Evolutionary conservation across 805 yeast species (phyloP), one percentile per base, ranked within the genome.

Genomic region (Myxozyma udenii): DNA sequence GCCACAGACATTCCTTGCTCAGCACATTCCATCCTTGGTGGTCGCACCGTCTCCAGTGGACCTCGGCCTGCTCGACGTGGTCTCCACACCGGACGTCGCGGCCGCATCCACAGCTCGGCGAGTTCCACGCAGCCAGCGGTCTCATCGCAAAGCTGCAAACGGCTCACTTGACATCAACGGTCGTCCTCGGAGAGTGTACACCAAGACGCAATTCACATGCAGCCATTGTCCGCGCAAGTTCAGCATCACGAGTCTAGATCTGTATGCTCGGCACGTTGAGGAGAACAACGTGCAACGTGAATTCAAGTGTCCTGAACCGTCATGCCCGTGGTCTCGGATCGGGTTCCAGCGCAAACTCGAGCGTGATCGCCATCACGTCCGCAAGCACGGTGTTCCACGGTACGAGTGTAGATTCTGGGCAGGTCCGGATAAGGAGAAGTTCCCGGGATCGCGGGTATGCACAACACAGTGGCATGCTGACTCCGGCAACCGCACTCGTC

Each of bases 381-480:
- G 65, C 37, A 62, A 62, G 44, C 66, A 63, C 44, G 66, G 65
- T 5, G 55, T 53, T 19, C 66, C 65, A n/a, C 36, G 50, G 44
- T 62, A 61, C 43, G 64, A 63, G 41, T 63, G 66, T 46, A 54
- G 66, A 18, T 63, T 57, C 53, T 63, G 66, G 66, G 53, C 61
- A 19, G 55, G 51, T 3, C 55, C 48, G 14, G 60, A 56, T 23
- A 47, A 46, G 21, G 66, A 63, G 33, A 61, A 61, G 47, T 61
- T 54, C 43, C 51, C 58, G 5, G 66, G 65, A 5, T 44, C 61
- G 33, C 48, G 58, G 5, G 55, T 54, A 3, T 63, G 66, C 48
- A 58, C 62, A 7, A 63, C 65, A 4, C 56, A 57, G 36, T 63
- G 66, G 66, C 66, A 63, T 36, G 65, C 65, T 11, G 66, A 63